Base-by-base conservation (phyloP, 192 early-diverging fungal species). In the Oehlia diaphana region DNA sequence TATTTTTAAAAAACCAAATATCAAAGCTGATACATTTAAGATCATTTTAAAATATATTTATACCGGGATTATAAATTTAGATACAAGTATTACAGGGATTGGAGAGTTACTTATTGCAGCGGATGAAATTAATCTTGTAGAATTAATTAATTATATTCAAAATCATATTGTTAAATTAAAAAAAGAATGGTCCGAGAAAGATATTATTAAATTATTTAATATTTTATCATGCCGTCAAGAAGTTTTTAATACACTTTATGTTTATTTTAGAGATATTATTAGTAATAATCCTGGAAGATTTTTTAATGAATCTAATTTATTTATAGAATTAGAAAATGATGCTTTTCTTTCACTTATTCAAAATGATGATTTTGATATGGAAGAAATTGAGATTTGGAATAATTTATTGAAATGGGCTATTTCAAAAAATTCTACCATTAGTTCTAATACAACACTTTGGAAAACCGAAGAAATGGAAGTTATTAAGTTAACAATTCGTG, bases 381-480 rank as follows among this genome's bases (percentile, higher is more conserved):
- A 77, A 28, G 76, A 77, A 65, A 49, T 66, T 66, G 39, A 63
- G 7, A 77, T 77, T n/a, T 77, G 76, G 76, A 64, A 77, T 42
- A 26, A 35, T 66, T 39, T 77, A 5, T 44, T 77, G 1, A 44
- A 49, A 47, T 77, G 76, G 76, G 76, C 37, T 9, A 63, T 77
- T 47, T 63, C 63, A 21, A 44, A 66, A 14, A 44, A 42, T 26
- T 19, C 14, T 19, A 23, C 33, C 3, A 23, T 65, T 21, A 37
- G 23, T 44, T 16, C 61, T 4, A 37, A 77, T 9, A 26, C 47
- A 66, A 1, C 42, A n/a, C 44, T 66, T 42, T 77, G 76, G 76
- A 9, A 63, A 3, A 4, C 44, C 16, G n/a, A 39, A 14, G 63
- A 77, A 47, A 35, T 77, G 49, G 28, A 66, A 4, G 12, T 23